Evolutionary conservation across 2,329 filamentous ascomycete genomes (phyloP).

Genomic region (Neocucurbitaria cava): DNA sequence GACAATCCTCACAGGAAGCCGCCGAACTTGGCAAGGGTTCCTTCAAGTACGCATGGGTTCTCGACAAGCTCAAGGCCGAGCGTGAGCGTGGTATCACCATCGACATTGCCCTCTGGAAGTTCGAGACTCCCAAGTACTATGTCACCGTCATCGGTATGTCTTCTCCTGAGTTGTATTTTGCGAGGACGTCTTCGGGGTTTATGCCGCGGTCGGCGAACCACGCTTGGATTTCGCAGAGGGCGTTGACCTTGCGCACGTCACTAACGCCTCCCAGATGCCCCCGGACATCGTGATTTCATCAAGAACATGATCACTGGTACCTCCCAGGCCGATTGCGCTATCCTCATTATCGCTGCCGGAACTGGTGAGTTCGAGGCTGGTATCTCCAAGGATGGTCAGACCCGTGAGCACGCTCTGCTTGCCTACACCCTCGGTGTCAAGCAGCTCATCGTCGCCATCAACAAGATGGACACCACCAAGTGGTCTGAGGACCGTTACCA

Average conservation of each 20-base stretch:
- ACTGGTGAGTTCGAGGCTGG: conserved; percentile 99
- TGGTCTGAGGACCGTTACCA: conserved; percentile 96
- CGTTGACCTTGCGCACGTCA: not conserved
- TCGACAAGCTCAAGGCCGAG: conserved; percentile 99
- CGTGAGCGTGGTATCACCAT: conserved; percentile 99
- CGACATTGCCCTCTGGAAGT: conserved; percentile 99
- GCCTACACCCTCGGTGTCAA: conserved; percentile 99
- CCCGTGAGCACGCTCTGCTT: conserved; percentile 99
- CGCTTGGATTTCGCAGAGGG: too few species aligned
- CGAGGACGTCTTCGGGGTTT: too few species aligned
- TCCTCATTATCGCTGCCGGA: conserved; percentile 99
- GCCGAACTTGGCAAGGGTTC: conserved; percentile 99
- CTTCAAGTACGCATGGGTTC: conserved; percentile 99
- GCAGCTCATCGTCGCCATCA: conserved; percentile 99
- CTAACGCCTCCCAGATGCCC: conserved; percentile 66
- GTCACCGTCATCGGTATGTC: conserved; percentile 72
- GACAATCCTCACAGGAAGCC: conserved; percentile 75
- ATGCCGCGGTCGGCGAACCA: too few species aligned
- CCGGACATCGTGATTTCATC: conserved; percentile 99
- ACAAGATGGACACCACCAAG: conserved; percentile 99
- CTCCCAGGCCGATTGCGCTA: conserved; percentile 99
- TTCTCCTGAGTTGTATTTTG: too few species aligned
- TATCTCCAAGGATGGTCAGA: conserved; percentile 99
- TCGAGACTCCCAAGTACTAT: conserved; percentile 97
- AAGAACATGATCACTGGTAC: conserved; percentile 99